phyloP scores from a whole-genome alignment of 169 alveolate genomes.

The Plasmodium malariae region DNA sequence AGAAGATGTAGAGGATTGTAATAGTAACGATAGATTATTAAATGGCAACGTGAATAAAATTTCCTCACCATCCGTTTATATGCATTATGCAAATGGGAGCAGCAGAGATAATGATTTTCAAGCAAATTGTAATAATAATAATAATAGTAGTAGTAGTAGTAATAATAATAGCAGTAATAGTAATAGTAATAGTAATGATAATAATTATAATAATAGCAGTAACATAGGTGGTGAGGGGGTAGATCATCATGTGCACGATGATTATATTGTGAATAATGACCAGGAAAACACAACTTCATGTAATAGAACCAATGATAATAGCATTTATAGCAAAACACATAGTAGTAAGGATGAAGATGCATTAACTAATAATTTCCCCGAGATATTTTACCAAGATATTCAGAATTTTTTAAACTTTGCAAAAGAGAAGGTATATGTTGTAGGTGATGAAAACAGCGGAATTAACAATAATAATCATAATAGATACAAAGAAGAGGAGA shows the following conservation, averaged over 20 bases:
- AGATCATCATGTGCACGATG: background rate
- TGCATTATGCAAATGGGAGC: no score
- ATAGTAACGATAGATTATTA: no score
- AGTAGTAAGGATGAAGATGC: constrained; percentile 4
- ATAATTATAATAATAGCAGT: background rate
- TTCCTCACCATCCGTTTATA: no score
- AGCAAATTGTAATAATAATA: no score
- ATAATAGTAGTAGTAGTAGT: no score
- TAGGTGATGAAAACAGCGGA: background rate
- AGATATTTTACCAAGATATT: constrained; percentile 45
- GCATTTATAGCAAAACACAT: background rate
- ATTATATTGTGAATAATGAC: background rate
- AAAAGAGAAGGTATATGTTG: constrained; percentile 1
- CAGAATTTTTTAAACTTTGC: constrained; percentile 63
- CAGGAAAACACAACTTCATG: background rate
- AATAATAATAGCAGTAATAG: background rate
- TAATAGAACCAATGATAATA: background rate
- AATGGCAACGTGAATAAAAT: no score
- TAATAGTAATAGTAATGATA: background rate
- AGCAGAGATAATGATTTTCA: no score
- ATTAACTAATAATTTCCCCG: constrained; percentile 4
- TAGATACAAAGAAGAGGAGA: background rate
- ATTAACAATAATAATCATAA: background rate
- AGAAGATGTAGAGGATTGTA: no score
- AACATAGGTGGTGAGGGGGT: background rate